phyloP scores from a whole-genome alignment of 73 alveolate species.

The Paramecium pentaurelia region DNA sequence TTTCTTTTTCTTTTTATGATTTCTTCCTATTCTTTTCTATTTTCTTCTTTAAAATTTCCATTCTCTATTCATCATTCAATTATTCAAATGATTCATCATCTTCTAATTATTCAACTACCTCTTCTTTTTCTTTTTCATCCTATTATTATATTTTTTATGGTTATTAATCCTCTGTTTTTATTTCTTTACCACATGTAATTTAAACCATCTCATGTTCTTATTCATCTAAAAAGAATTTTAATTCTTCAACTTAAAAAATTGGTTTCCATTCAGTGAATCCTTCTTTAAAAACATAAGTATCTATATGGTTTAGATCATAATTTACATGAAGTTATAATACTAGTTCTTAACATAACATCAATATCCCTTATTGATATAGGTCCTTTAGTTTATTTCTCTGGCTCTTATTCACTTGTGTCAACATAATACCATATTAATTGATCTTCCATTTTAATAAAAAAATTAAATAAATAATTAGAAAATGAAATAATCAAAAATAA shows the following conservation, averaged over 20 bases:
- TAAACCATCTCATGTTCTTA: slow-evolving; percentile 37
- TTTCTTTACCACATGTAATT: not conserved
- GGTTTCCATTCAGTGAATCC: slow-evolving; percentile 74
- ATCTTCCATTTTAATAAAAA: not conserved
- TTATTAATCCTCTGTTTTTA: not conserved
- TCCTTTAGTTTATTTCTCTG: slow-evolving; percentile 28
- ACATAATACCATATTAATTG: not conserved
- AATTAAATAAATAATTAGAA: no score
- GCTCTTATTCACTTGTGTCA: not conserved
- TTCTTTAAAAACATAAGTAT: slow-evolving; percentile 70
- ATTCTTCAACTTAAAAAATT: slow-evolving; percentile 60
- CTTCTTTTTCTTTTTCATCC: slow-evolving; percentile 42
- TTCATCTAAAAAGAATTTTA: slow-evolving; percentile 54
- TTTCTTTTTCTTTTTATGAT: slow-evolving; percentile 70
- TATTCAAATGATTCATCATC: slow-evolving; percentile 8
- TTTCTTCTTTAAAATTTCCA: not conserved
- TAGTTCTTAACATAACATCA: slow-evolving; percentile 75
- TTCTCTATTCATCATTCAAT: slow-evolving; percentile 23
- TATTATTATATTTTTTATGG: not conserved
- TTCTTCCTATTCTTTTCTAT: slow-evolving; percentile 66
- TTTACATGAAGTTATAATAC: slow-evolving; percentile 40
- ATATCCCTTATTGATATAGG: slow-evolving; percentile 64
- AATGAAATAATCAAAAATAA: not conserved
- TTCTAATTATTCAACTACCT: not conserved
- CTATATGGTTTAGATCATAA: not conserved